Evolutionary conservation across 352 stramenopile species (phyloP).

Genomic region (Phytophthora sojae): DNA sequence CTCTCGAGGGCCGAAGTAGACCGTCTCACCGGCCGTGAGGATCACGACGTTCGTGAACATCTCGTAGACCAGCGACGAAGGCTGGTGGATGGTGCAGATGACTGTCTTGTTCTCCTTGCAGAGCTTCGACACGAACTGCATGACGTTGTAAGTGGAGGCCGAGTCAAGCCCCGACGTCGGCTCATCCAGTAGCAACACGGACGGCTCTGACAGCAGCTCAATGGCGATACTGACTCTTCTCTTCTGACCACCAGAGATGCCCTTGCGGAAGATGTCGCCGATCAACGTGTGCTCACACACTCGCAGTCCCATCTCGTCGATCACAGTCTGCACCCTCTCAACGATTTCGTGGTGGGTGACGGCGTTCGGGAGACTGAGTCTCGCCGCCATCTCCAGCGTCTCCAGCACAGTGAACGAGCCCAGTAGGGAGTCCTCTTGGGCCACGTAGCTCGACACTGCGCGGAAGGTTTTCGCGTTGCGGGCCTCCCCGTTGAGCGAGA

Average conservation of each 20-base stretch:
- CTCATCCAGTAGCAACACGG: constrained; percentile 95
- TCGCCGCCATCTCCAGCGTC: constrained; percentile 68
- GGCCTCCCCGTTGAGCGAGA: constrained; percentile 54
- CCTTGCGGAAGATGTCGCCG: constrained; percentile 86
- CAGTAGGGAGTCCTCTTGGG: constrained; percentile 62
- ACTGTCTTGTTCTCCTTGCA: constrained; percentile 77
- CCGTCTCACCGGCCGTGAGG: constrained; percentile 73
- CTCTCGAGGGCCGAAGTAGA: constrained; percentile 90
- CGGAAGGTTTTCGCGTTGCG: constrained; percentile 51
- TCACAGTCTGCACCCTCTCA: constrained; percentile 62
- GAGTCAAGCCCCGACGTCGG: constrained; percentile 94
- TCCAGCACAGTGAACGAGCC: constrained; percentile 76
- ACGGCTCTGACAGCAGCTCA: constrained; percentile 94
- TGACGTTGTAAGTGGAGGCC: constrained; percentile 88
- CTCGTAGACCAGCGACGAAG: constrained; percentile 66
- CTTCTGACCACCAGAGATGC: constrained; percentile 88
- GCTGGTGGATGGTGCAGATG: constrained; percentile 88
- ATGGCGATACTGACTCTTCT: constrained; percentile 94
- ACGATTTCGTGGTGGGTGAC: constrained; percentile 46
- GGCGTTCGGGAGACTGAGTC: constrained; percentile 53
- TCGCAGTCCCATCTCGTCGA: constrained; percentile 73
- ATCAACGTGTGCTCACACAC: constrained; percentile 68
- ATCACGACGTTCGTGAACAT: constrained; percentile 76
- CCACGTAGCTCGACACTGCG: no score
- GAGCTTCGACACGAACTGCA: constrained; percentile 67